phyloP scores from a whole-genome alignment of 2,329 filamentous ascomycete genomes.

The Fusarium armeniacum region DNA sequence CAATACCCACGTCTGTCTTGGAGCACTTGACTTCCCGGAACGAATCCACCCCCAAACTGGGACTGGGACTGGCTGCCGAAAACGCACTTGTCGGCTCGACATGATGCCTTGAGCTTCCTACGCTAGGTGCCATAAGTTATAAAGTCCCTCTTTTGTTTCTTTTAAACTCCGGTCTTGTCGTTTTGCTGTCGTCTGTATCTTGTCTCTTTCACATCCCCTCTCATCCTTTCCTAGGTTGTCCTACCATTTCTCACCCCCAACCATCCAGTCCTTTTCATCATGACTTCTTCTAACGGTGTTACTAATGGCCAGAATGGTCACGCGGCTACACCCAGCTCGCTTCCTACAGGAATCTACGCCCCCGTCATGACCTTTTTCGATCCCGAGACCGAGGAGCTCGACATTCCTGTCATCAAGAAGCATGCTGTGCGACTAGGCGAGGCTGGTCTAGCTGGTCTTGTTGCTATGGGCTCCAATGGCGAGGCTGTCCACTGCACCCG shows the following conservation, averaged over 20 bases:
- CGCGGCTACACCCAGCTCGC: constrained; percentile 62
- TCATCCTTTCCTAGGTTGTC: constrained; percentile 5
- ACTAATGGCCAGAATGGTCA: constrained; percentile 46
- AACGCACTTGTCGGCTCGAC: constrained; percentile 35
- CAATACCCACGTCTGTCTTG: constrained; percentile 45
- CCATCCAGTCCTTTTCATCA: constrained; percentile 32
- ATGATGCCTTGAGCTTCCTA: constrained; percentile 32
- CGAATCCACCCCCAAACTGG: constrained; percentile 51
- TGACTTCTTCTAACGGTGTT: constrained; percentile 46
- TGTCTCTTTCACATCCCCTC: constrained; percentile 20
- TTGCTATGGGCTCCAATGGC: constrained; percentile 91
- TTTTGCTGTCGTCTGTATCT: constrained; percentile 25
- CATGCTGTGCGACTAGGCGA: constrained; percentile 83
- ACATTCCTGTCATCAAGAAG: constrained; percentile 82
- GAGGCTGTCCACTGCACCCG: constrained; percentile 88
- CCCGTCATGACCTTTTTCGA: constrained; percentile 94
- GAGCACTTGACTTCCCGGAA: constrained; percentile 48
- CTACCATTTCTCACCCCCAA: neutral
- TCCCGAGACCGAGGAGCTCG: constrained; percentile 84
- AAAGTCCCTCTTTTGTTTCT: constrained; percentile 44
- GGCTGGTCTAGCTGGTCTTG: constrained; percentile 83
- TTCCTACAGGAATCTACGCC: constrained; percentile 87
- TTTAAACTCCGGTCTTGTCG: constrained; percentile 28
- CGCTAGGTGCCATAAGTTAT: constrained; percentile 34
- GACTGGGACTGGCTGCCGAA: constrained; percentile 28